Base-by-base conservation (phyloP, 2,329 filamentous ascomycete species). In the Arthroderma sp. region DNA sequence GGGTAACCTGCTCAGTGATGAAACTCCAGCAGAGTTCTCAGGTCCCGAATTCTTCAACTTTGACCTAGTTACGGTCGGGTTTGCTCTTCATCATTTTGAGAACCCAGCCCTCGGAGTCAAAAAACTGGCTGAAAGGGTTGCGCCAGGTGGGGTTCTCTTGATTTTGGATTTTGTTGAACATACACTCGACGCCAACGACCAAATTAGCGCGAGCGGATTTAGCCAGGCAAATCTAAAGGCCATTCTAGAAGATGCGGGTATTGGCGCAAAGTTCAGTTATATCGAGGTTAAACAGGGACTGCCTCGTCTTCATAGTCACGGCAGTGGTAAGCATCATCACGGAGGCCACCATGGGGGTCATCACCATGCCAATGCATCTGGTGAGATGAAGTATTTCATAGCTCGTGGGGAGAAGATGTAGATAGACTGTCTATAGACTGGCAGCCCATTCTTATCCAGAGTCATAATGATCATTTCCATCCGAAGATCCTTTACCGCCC, bases 161-260 rank as follows among this genome's bases (percentile, higher is more conserved):
- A 74, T 87, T 44, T 65, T 81, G 38, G 83, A 87, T 56, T 80
- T 86, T 48, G 55, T 82, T 11, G 46, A 52, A 11, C 46, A 54
- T 4, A 51, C 55, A 28, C 58, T 60, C 29, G 54, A 68, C 5
- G 66, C 67, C 44, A 53, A 56, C 3, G 61, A 71, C 32, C 81
- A 78, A 0, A 72, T 87, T 15, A 73, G 72, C 30, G 78, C 81
- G 43, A 70, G 78, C 49, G 81, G 83, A 0, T 87, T 88, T 60
- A 72, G 69, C 1, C 15, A 22, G 15, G 64, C 75, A 56, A 69
- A 74, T 29, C 74, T 85, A 42, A 69, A 66, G 53, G 59, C 63
- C 22, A 71, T 85, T 51, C 85, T 84, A 54, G 68, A 72, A 46
- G 64, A 66, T n/a, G 82, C 81, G 0, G 81, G 82, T 0, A 66